Evolutionary conservation across 176 grass and related monocot species (phyloP).

Genomic region (Eragrostis nindensis): DNA sequence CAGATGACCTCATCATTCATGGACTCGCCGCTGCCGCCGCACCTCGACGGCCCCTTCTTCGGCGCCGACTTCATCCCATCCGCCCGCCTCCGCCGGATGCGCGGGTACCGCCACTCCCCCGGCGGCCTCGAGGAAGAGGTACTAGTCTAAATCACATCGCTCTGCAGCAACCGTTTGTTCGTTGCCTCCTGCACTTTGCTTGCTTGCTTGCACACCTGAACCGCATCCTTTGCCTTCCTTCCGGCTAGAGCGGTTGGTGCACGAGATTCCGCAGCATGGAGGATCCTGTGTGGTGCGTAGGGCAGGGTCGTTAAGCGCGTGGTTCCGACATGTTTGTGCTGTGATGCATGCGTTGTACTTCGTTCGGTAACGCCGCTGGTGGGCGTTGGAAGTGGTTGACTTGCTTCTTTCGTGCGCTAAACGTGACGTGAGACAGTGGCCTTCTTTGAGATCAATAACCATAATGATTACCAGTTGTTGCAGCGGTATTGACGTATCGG

Average conservation of each 20-base stretch:
- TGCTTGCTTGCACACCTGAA: constrained; percentile 33
- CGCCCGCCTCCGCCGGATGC: constrained; percentile 60
- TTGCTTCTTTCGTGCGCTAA: constrained; percentile 55
- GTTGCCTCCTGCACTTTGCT: background rate
- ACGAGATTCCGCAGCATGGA: background rate
- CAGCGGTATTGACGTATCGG: background rate
- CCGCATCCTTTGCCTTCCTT: constrained; percentile 24
- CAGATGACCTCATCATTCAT: constrained; percentile 71
- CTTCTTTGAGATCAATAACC: constrained; percentile 17
- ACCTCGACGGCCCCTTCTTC: constrained; percentile 52
- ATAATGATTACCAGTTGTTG: constrained; percentile 37
- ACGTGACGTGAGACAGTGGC: constrained; percentile 44
- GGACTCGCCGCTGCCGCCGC: constrained; percentile 58
- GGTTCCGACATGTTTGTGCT: constrained; percentile 26
- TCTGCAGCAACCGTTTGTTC: background rate
- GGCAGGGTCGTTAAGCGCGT: constrained; percentile 37
- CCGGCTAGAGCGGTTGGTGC: constrained; percentile 37
- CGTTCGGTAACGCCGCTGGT: background rate
- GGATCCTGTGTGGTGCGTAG: constrained; percentile 32
- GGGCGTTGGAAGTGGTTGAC: constrained; percentile 57
- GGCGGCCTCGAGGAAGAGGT: constrained; percentile 88
- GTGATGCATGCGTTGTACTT: constrained; percentile 21
- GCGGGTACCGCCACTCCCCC: constrained; percentile 77
- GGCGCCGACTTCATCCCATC: constrained; percentile 66
- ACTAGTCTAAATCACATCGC: background rate